Evolutionary conservation across 352 stramenopile species (phyloP).

Genomic region (Globisporangium paddicum): DNA sequence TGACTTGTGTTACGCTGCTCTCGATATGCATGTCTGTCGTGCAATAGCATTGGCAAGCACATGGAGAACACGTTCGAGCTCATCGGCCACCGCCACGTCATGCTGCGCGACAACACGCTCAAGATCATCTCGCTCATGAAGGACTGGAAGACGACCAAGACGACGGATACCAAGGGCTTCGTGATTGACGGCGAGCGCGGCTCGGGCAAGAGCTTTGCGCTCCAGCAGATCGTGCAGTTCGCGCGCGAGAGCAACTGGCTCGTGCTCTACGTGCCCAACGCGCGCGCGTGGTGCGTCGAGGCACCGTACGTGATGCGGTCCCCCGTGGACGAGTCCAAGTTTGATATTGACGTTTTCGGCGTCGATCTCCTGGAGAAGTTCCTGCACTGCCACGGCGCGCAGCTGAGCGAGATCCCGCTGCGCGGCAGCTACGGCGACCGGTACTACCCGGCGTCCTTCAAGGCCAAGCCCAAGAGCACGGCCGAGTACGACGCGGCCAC

Average conservation of each 20-base stretch:
- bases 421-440: conserved; percentile 70
- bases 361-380: conserved; percentile 79
- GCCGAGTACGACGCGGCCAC: conserved; percentile 44
- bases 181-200: conserved; percentile 81
- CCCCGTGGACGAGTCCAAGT: conserved; percentile 72
- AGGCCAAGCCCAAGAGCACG: conserved; percentile 67
- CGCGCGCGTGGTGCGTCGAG: conserved; percentile 73
- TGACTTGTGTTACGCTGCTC: not conserved
- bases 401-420: conserved; percentile 57
- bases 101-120: conserved; percentile 76
- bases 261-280: conserved; percentile 76
- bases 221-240: conserved; percentile 87
- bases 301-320: conserved; percentile 85
- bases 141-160: conserved; percentile 60
- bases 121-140: conserved; percentile 74
- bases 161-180: conserved; percentile 37
- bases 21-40: not conserved
- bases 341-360: conserved; percentile 82
- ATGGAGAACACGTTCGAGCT: conserved; percentile 81
- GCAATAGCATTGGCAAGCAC: conserved; percentile 50
- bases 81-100: conserved; percentile 76
- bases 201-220: conserved; percentile 76
- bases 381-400: conserved; percentile 65
- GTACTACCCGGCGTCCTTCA: conserved; percentile 74
- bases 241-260: conserved; percentile 83